Percentiles rank a stretch among this genome's conserved stretches.
These are phyloP conservation scores for Arthrobotrys musiformis DNA, from an alignment of 2,329 filamentous ascomycete species.

Conservation along the genomic window DNA sequence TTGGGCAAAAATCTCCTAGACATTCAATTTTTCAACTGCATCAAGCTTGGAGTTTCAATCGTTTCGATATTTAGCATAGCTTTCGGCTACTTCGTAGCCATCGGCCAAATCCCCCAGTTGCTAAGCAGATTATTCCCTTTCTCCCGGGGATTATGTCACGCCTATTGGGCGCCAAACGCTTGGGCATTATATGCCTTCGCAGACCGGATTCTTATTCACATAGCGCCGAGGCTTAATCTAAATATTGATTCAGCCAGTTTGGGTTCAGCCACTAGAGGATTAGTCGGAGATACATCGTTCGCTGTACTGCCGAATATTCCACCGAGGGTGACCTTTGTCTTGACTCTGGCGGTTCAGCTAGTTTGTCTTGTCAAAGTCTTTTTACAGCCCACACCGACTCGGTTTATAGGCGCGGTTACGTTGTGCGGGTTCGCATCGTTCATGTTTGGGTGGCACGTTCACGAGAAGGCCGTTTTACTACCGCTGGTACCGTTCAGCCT, in stretches of 20 bases:
- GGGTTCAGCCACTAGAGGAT: constrained; percentile 87
- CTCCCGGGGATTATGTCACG: constrained; percentile 90
- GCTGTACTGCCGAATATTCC: constrained; percentile 89
- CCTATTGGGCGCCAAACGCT: constrained; percentile 97
- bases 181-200: constrained; percentile 97
- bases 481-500: constrained; percentile 96
- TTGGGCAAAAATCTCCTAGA: constrained; percentile 80
- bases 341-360: constrained; percentile 73
- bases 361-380: constrained; percentile 85
- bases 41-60: constrained; percentile 84
- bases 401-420: constrained; percentile 87
- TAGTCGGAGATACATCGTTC: constrained; percentile 93
- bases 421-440: constrained; percentile 97
- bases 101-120: constrained; percentile 85
- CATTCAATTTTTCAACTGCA: constrained; percentile 79
- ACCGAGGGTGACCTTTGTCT: constrained; percentile 79
- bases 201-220: constrained; percentile 84
- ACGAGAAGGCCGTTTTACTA: constrained; percentile 94
- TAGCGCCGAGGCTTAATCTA: constrained; percentile 83
- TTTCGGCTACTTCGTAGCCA: constrained; percentile 86
- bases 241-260: constrained; percentile 78
- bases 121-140: constrained; percentile 90
- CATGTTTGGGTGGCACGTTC: constrained; percentile 97
- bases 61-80: constrained; percentile 77
- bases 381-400: constrained; percentile 81